These are phyloP conservation scores for Grammothele lineata DNA, from an alignment of 768 basidiomycete species.

Conservation along the genomic window DNA sequence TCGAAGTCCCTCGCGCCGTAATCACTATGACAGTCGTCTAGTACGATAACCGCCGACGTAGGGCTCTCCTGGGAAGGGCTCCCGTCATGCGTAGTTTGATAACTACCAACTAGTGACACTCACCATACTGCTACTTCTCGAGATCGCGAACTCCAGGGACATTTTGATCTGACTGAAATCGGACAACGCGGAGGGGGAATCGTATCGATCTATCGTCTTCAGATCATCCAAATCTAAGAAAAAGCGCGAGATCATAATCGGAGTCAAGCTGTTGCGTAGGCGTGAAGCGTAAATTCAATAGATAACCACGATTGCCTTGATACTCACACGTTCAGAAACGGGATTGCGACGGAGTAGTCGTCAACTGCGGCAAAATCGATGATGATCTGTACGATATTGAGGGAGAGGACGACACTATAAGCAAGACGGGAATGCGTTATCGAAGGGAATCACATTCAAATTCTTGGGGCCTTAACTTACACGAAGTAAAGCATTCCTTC, in stretches of 20 bases:
- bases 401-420: conserved; percentile 8
- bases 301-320: neutral
- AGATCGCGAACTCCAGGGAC: neutral
- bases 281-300: neutral
- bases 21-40: too few relatives aligned
- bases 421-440: too few relatives aligned
- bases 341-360: conserved; percentile 1
- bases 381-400: conserved; percentile 14
- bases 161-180: too few relatives aligned
- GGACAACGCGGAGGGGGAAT: neutral
- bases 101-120: too few relatives aligned
- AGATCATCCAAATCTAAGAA: conserved; percentile 9
- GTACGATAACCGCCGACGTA: too few relatives aligned
- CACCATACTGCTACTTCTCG: neutral
- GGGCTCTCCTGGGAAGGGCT: too few relatives aligned
- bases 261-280: conserved; percentile 7
- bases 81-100: too few relatives aligned
- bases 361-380: conserved; percentile 1
- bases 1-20: too few relatives aligned
- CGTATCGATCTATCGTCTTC: neutral
- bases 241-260: conserved; percentile 16
- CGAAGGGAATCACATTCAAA: neutral
- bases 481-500: conserved; percentile 13
- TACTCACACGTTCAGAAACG: conserved; percentile 8
- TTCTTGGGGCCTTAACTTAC: neutral